Evolutionary conservation across 73 alveolate species (phyloP).

Genomic region (Tetrahymena borealis): DNA sequence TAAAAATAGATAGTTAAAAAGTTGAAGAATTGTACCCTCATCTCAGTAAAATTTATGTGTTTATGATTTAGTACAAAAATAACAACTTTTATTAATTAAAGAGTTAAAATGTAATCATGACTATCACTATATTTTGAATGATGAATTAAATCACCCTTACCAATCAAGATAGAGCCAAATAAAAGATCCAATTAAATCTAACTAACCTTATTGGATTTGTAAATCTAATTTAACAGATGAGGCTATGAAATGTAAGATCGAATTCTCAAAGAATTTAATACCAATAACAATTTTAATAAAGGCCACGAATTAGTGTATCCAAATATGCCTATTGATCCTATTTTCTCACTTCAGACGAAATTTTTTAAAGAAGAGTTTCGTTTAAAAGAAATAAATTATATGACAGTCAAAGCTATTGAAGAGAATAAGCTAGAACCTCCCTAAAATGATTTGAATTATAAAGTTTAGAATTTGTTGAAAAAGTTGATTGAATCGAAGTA

Average conservation of each 20-base stretch:
- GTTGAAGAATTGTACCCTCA: background rate
- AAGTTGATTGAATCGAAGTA: background rate
- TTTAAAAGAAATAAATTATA: background rate
- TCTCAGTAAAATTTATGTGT: no score
- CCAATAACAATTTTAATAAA: background rate
- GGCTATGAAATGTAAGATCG: slow-evolving; percentile 2
- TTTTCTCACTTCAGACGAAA: background rate
- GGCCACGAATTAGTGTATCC: background rate
- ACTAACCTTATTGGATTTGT: background rate
- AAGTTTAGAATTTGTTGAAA: background rate
- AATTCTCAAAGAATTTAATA: no score
- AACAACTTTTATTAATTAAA: no score
- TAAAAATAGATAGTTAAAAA: background rate
- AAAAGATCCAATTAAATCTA: background rate
- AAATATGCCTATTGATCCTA: background rate
- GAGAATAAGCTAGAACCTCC: background rate
- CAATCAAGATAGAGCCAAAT: background rate
- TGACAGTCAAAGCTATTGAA: background rate
- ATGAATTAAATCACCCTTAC: background rate
- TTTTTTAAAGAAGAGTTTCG: background rate
- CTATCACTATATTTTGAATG: background rate
- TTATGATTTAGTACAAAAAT: no score
- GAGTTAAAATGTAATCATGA: background rate
- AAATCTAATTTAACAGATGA: background rate
- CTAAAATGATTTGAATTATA: background rate